Base-by-base conservation (phyloP, 2,329 filamentous ascomycete species). In the Nemania sp. region DNA sequence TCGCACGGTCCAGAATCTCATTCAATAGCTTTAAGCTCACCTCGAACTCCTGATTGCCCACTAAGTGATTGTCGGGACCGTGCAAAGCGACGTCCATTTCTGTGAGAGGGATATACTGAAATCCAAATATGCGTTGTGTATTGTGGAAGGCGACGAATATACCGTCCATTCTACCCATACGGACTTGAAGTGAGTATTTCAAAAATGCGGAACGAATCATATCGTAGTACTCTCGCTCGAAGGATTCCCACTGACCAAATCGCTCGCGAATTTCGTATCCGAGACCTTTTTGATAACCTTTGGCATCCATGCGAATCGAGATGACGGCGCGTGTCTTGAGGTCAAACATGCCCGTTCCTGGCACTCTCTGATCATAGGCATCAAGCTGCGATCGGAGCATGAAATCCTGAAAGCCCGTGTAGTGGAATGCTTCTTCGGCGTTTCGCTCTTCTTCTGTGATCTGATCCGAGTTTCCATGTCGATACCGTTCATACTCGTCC, bases 141-240 rank as follows among this genome's bases (percentile, higher is more conserved):
- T 99, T 99, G 79, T 99, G 95, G 73, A 88, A 99, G 2, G 95
- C 95, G 20, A 98, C 90, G 72, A 98, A 99, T 51, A 98, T 97
- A 55, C 95, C 95, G 72, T 99, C 94, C 96, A 99, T 99, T 51
- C 93, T 88, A 17, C 96, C 95, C 86, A 99, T 96, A 46, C 95
- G 90, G 29, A 94, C 96, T 76, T 99, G 95, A 32, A 99, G 81
- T 10, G 93, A 97, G 75, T 99, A 99, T 72, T 99, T 99, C 57
- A 99, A 80, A 78, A 99, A 94, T 0, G 94, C 95, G 1, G 93
- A 86, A 54, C 96, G 86, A 61, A 96, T 94, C 92, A 99, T 96
- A 75, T 99, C 95, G 74, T 89, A 96, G 74, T 95, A 97, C 71
- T 99, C 96, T 60, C 93, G 87, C 77, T 99, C 95, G 73, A 89